Evolutionary conservation across 129 eudicot genomes (phyloP).

Genomic region (Flaveria bidentis): DNA sequence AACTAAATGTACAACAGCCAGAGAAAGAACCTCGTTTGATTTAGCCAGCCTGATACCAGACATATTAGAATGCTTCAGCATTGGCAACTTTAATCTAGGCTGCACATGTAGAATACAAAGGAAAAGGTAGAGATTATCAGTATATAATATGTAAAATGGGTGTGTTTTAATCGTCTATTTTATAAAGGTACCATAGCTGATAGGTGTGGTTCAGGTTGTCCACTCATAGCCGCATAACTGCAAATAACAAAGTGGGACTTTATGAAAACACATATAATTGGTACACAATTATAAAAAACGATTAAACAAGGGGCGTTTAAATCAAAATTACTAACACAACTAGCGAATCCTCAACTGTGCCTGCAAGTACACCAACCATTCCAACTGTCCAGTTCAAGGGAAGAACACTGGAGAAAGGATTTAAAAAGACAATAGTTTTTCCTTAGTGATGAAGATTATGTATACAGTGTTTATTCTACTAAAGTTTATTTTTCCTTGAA

Average conservation of each 20-base stretch:
- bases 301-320: background rate
- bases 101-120: constrained; percentile 29
- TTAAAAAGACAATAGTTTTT: background rate
- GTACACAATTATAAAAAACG: background rate
- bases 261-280: background rate
- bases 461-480: background rate
- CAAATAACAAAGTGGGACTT: constrained; percentile 8
- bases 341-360: constrained; percentile 90
- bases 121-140: constrained; percentile 9
- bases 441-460: constrained; percentile 2
- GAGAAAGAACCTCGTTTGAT: constrained; percentile 70
- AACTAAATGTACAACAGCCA: background rate
- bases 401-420: constrained; percentile 60
- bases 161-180: background rate
- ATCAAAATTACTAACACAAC: constrained; percentile 58
- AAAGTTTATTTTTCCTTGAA: background rate
- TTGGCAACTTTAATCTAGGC: constrained; percentile 65
- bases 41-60: constrained; percentile 67
- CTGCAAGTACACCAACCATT: constrained; percentile 92
- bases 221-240: constrained; percentile 95
- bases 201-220: constrained; percentile 46
- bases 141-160: constrained; percentile 10
- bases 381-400: constrained; percentile 97
- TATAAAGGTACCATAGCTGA: constrained; percentile 44
- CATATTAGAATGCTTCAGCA: constrained; percentile 51